Evolutionary conservation across 192 early-diverging fungal species (phyloP), one percentile per base, ranked within the genome.

Genomic region (Backusella liffmaniae): DNA sequence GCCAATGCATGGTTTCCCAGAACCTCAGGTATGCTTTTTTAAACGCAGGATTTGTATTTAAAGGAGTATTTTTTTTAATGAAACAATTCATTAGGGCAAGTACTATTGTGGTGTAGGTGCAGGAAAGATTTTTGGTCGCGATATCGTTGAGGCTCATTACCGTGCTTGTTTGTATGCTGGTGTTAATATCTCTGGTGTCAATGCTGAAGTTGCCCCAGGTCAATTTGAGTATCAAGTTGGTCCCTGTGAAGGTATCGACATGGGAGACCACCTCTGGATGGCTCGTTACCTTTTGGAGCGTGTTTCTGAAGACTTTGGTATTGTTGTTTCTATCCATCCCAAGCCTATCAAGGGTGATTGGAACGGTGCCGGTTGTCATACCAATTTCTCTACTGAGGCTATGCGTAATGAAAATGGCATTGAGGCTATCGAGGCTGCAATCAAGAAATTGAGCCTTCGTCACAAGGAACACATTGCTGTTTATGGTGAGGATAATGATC

Each of bases 351-450:
- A 84, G 44, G 87, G 87, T 72, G 87, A 88, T 49, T 88, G 87
- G 87, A 88, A 88, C 21, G 87, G 87, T 67, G 87, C 87, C n/a
- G 87, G 87, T 67, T 86, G 87, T 70, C 87, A 88, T 30, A 88
- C 87, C 5, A 88, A 88, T 75, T 84, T 79, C 74, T 88, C 87
- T 41, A 88, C 87, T 23, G 46, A 66, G 10, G 77, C 83, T 4
- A 88, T 88, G 87, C 80, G 87, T 67, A 65, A 83, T 16, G 80
- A 83, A 71, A 85, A 85, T 51, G 87, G 87, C 67, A 77, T 88
- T 37, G 77, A 73, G 8, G 81, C 82, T 70, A 88, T 88, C 71
- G 74, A 88, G 56, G 80, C 82, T 4, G 87, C 87, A 53, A 88
- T 88, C 32, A 86, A 88, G 46, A 88, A 88, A 65, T 72, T 88